Conservation (phyloP, 305 asterid genomes). For the Ajuga reptans region DNA sequence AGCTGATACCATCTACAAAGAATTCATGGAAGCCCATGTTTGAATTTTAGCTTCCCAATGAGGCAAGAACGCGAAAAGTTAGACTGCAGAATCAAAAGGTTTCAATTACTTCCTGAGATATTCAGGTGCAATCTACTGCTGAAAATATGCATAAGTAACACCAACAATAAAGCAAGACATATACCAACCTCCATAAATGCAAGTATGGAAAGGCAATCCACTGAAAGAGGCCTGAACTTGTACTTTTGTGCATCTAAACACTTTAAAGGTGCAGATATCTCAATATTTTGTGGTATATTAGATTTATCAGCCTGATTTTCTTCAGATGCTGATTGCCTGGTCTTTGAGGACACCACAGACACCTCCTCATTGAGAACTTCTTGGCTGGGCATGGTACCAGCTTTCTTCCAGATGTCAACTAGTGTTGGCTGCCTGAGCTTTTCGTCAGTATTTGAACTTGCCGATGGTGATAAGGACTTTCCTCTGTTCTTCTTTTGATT, state of each 20-base stretch:
- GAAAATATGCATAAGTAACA: constrained; percentile 6
- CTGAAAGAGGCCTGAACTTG: constrained; percentile 74
- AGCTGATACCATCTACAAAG: background rate
- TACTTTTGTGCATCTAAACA: constrained; percentile 55
- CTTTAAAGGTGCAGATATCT: constrained; percentile 46
- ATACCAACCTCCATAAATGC: constrained; percentile 45
- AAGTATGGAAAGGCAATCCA: constrained; percentile 53
- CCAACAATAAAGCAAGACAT: constrained; percentile 13
- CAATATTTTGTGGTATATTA: constrained; percentile 32
- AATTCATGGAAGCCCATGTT: background rate
- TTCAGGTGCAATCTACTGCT: constrained; percentile 11
- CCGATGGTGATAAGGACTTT: constrained; percentile 36
- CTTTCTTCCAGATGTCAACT: constrained; percentile 51
- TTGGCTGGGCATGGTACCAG: constrained; percentile 52
- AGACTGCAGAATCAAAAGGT: background rate
- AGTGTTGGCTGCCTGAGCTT: constrained; percentile 67
- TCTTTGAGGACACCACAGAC: constrained; percentile 32
- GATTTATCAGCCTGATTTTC: constrained; percentile 33
- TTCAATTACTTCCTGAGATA: constrained; percentile 10
- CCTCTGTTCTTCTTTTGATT: constrained; percentile 39
- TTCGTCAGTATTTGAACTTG: constrained; percentile 37
- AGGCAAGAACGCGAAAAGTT: background rate
- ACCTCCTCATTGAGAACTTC: constrained; percentile 36
- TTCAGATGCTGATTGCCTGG: constrained; percentile 32
- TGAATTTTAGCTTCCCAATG: background rate